phyloP scores from a whole-genome alignment of 2,329 filamentous ascomycete genomes.

The Apiospora saccharicola region DNA sequence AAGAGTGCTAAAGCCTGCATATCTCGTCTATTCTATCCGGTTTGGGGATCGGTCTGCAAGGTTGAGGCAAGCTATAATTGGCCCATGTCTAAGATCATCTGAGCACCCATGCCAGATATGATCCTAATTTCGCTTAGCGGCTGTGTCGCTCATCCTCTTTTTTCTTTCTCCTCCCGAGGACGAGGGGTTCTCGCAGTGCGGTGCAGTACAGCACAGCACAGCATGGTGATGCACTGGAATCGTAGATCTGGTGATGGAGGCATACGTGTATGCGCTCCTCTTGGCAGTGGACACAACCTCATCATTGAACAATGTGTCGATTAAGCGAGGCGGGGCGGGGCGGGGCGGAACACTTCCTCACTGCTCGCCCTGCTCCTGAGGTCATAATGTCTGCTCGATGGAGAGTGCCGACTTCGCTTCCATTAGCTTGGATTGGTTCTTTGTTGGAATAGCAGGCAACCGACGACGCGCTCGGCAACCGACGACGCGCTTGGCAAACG shows the following conservation, averaged over 20 bases:
- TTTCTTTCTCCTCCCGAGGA: background rate
- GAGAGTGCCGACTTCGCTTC: background rate
- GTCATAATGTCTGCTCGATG: background rate
- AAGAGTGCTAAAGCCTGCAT: background rate
- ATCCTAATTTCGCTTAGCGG: background rate
- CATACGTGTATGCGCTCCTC: background rate
- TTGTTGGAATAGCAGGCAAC: too few species aligned
- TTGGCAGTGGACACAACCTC: background rate
- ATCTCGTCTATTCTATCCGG: slow-evolving; percentile 16
- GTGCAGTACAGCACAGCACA: too few species aligned
- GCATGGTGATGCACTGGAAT: background rate
- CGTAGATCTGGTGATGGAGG: background rate
- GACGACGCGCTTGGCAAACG: background rate
- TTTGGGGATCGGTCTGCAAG: background rate
- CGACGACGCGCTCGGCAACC: too few species aligned
- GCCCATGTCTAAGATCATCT: slow-evolving; percentile 13
- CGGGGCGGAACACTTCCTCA: background rate
- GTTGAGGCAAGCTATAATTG: background rate
- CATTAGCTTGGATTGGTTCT: background rate
- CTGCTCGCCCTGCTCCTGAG: background rate
- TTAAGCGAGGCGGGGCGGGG: slow-evolving; percentile 19
- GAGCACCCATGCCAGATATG: background rate
- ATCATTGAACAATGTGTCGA: background rate
- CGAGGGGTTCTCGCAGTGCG: background rate
- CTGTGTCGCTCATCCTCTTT: background rate